phyloP scores from a whole-genome alignment of 2,329 filamentous ascomycete genomes.

The Pyricularia grisea region DNA sequence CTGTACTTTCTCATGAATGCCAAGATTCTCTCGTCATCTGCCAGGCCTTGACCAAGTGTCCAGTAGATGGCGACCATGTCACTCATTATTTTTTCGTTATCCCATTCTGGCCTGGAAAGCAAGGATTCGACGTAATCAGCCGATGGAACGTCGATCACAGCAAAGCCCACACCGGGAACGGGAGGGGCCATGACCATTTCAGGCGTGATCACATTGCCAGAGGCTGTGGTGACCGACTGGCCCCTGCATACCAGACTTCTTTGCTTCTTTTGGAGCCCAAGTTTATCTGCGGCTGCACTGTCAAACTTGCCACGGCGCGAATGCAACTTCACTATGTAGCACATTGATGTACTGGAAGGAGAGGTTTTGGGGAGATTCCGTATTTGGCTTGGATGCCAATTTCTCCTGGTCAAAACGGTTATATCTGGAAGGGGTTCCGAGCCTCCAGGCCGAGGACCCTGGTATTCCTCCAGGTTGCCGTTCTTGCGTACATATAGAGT shows the following conservation, averaged over 20 bases:
- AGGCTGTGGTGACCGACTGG: conserved; percentile 48
- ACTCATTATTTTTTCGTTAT: conserved; percentile 43
- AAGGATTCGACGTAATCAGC: conserved; percentile 60
- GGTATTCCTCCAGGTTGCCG: conserved; percentile 59
- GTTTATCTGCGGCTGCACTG: conserved; percentile 47
- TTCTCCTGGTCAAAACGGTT: conserved; percentile 62
- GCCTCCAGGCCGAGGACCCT: conserved; percentile 53
- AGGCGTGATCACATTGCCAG: conserved; percentile 65
- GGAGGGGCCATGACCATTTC: conserved; percentile 73
- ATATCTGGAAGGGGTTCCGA: conserved; percentile 44
- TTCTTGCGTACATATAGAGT: conserved; percentile 58
- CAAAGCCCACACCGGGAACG: conserved; percentile 62
- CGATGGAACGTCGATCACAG: conserved; percentile 71
- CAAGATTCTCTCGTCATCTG: conserved; percentile 50
- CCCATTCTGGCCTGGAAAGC: conserved; percentile 64
- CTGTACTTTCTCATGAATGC: conserved; percentile 56
- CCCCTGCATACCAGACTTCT: conserved; percentile 56
- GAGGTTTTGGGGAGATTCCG: conserved; percentile 57
- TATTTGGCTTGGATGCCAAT: conserved; percentile 67
- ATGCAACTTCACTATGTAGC: conserved; percentile 76
- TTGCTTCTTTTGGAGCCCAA: conserved; percentile 51
- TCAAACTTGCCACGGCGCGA: conserved; percentile 75
- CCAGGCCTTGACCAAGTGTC: conserved; percentile 65
- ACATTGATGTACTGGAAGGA: conserved; percentile 61
- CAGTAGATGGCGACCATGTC: conserved; percentile 66